Base-by-base conservation (phyloP, 2,329 filamentous ascomycete species). In the Beauveria asiatica region DNA sequence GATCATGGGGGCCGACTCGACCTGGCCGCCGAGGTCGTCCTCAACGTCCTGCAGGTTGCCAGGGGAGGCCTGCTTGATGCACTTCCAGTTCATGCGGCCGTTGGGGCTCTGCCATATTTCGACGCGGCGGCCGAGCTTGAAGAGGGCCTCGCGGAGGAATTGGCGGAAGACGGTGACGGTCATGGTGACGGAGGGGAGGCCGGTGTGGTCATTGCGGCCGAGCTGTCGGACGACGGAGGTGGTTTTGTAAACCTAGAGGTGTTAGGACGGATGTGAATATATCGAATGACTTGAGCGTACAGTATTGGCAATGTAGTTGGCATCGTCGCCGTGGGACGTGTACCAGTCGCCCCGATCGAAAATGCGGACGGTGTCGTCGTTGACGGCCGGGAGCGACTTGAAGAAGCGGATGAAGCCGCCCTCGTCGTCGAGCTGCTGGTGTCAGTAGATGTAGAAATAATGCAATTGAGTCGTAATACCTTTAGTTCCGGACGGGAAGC, bases 21-120 rank as follows among this genome's bases (percentile, higher is more conserved):
- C 84, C 66, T 92, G 86, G 42, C 88, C 81, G 11, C 92, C 93
- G 0, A 99, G 80, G 64, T 99, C 94, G 59, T 99, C 94, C 73
- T 99, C 94, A 23, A 99, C 89, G 69, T 97, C 93, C 73, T 99
- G 94, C 25, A 99, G 76, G 73, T 99, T 99, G 27, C 94, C 95
- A 0, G 94, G 94, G 5, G 93, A 97, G 5, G 94, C 92, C 71
- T 94, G 88, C 75, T 97, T 97, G 62, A 81, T 81, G 63, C 96
- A 79, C 71, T 94, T 95, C 93, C 94, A 99, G 69, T 90, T 90
- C 81, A 91, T 94, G 45, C 90, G 86, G 6, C 89, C 85, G 19
- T 80, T 86, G 2, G 81, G 78, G 44, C 86, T 92, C 62, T 88
- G 85, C 84, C 90, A 96, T 63, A 99, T 91, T 73, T 99, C 93